Conservation (phyloP, 2,329 filamentous ascomycete species). For the Fusarium nematophilum region DNA sequence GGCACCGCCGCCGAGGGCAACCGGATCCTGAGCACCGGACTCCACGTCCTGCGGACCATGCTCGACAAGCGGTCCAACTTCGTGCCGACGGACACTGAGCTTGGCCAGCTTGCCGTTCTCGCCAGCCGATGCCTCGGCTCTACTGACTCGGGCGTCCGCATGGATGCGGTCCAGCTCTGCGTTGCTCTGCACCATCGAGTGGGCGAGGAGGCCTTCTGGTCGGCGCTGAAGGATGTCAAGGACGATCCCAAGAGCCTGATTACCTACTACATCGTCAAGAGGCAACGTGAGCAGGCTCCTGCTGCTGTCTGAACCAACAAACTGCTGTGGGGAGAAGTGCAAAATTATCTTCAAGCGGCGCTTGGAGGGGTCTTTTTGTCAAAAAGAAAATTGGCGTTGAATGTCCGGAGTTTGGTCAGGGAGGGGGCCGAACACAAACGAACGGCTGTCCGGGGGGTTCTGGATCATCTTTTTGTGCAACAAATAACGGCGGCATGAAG, state of each 20-base stretch:
- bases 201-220: conserved; percentile 75
- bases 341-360: conserved; percentile 8
- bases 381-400: conserved; percentile 29
- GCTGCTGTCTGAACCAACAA: conserved; percentile 13
- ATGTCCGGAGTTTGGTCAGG: conserved; percentile 37
- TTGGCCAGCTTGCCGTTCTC: conserved; percentile 62
- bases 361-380: conserved; percentile 2
- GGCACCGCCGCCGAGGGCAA: conserved; percentile 58
- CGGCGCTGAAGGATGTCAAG: conserved; percentile 69
- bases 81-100: conserved; percentile 62
- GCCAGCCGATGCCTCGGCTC: conserved; percentile 70
- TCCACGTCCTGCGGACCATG: conserved; percentile 71
- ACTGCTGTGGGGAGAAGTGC: background rate
- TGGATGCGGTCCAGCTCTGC: conserved; percentile 84
- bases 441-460: background rate
- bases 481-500: conserved; percentile 11
- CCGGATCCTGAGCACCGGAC: conserved; percentile 69
- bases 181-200: conserved; percentile 75
- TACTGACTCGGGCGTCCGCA: conserved; percentile 70
- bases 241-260: conserved; percentile 82
- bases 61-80: conserved; percentile 63
- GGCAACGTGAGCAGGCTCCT: conserved; percentile 64
- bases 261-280: conserved; percentile 83
- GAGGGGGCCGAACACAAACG: background rate
- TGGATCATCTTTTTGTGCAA: conserved; percentile 16